Percentiles rank a stretch among this genome's conserved stretches.
Evolutionary conservation across 1,284 basidiomycete species (phyloP).

Genomic region (Malassezia equina): DNA sequence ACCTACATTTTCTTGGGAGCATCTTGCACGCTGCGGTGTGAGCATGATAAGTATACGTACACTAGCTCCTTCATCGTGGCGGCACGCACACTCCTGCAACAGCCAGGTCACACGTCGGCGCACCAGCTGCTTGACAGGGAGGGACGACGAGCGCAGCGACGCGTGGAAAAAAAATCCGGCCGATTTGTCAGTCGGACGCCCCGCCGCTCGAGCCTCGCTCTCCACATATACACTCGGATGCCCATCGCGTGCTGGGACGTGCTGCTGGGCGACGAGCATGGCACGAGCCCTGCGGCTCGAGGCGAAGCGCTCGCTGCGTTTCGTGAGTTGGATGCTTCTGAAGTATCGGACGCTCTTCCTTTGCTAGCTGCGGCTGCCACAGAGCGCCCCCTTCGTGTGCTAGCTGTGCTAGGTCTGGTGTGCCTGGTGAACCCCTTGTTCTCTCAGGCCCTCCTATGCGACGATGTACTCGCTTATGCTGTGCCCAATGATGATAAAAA

Average conservation of each 20-base stretch:
- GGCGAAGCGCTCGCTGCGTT: background rate
- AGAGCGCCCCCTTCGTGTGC: background rate
- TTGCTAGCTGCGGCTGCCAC: background rate
- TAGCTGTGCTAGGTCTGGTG: background rate
- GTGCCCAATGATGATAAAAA: background rate
- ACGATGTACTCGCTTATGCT: background rate
- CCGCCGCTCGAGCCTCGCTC: background rate
- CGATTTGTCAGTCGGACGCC: background rate
- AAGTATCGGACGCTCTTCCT: background rate
- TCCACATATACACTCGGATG: background rate
- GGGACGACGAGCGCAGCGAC: background rate
- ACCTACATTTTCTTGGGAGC: slow-evolving; percentile 41
- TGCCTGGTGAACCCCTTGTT: slow-evolving; percentile 1
- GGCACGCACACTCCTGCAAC: background rate
- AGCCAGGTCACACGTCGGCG: background rate
- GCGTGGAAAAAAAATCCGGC: background rate
- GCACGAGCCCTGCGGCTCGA: background rate
- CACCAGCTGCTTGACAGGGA: background rate
- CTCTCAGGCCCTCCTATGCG: background rate
- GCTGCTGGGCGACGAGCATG: background rate
- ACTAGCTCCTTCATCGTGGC: slow-evolving; percentile 44
- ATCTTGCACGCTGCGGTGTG: slow-evolving; percentile 29
- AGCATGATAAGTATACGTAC: slow-evolving; percentile 15
- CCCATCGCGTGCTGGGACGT: background rate
- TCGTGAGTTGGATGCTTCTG: background rate